These are phyloP conservation scores for Nadsonia commutata DNA, from an alignment of 1,139 yeast genomes.

Conservation along the genomic window DNA sequence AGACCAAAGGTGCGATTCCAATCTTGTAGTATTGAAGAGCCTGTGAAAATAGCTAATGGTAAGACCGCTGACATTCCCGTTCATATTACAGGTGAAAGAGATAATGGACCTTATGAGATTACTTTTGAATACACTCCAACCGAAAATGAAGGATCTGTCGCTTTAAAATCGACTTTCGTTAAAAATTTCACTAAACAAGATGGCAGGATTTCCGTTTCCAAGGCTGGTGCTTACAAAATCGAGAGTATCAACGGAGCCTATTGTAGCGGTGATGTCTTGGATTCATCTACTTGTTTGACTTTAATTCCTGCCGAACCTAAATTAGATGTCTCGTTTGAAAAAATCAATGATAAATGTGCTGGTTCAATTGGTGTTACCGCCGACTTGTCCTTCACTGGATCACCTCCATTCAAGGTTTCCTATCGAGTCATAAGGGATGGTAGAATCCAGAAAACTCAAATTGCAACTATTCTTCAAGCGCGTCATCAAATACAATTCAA, in stretches of 20 bases:
- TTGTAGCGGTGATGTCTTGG: constrained; percentile 50
- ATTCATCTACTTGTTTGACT: constrained; percentile 31
- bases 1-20: constrained; percentile 37
- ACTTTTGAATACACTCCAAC: constrained; percentile 14
- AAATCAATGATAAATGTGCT: constrained; percentile 71
- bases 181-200: constrained; percentile 21
- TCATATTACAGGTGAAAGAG: constrained; percentile 12
- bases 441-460: constrained; percentile 13
- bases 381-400: constrained; percentile 50
- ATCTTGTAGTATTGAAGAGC: constrained; percentile 21
- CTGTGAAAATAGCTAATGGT: constrained; percentile 22
- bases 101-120: constrained; percentile 22
- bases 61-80: constrained; percentile 14
- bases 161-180: constrained; percentile 5
- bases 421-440: constrained; percentile 33
- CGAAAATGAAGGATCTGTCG: constrained; percentile 10
- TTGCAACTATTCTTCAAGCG: constrained; percentile 17
- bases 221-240: constrained; percentile 52
- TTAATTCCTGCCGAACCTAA: constrained; percentile 35
- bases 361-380: constrained; percentile 83
- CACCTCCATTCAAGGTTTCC: constrained; percentile 66
- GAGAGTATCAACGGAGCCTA: constrained; percentile 37
- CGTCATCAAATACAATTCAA: constrained; percentile 48
- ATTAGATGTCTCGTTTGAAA: constrained; percentile 27
- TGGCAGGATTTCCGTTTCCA: constrained; percentile 25